Conservation (phyloP, 345 rosid genomes). For the Gossypium rotundifolium region DNA sequence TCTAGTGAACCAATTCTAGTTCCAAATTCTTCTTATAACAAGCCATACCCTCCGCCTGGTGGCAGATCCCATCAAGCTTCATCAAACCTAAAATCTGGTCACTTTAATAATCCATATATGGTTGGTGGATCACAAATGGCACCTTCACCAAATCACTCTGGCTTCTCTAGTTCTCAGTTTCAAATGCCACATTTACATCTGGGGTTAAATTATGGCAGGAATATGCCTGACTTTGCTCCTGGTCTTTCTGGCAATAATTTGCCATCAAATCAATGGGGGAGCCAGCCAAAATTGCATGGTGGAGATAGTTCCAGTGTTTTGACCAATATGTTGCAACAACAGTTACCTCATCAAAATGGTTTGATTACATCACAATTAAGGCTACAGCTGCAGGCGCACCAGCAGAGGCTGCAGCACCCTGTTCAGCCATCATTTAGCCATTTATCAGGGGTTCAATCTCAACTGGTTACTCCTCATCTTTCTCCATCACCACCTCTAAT, state of each 20-base stretch:
- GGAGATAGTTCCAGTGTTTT: constrained; percentile 61
- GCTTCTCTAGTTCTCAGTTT: constrained; percentile 50
- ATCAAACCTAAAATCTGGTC: constrained; percentile 53
- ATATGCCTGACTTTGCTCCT: constrained; percentile 49
- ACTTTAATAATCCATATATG: constrained; percentile 43
- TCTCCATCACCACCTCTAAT: constrained; percentile 56
- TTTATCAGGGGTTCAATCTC: constrained; percentile 65
- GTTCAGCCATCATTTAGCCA: constrained; percentile 58
- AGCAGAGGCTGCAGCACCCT: constrained; percentile 59
- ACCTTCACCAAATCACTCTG: constrained; percentile 55
- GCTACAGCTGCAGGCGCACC: constrained; percentile 55
- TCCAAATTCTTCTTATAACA: constrained; percentile 53
- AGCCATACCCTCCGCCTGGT: constrained; percentile 65
- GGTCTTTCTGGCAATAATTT: constrained; percentile 50
- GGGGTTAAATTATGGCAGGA: constrained; percentile 60
- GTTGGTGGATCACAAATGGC: constrained; percentile 64
- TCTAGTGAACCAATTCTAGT: constrained; percentile 74
- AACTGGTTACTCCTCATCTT: constrained; percentile 54
- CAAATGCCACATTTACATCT: constrained; percentile 45
- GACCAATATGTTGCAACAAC: constrained; percentile 55
- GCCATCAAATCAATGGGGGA: constrained; percentile 61
- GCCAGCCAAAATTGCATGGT: constrained; percentile 53
- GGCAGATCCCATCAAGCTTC: constrained; percentile 62
- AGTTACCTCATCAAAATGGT: constrained; percentile 66
- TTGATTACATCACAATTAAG: constrained; percentile 50